Percentiles rank a stretch among this genome's conserved stretches.
Conservation (phyloP, 495 filamentous ascomycete genomes). For the Podospora tetraspora region DNA sequence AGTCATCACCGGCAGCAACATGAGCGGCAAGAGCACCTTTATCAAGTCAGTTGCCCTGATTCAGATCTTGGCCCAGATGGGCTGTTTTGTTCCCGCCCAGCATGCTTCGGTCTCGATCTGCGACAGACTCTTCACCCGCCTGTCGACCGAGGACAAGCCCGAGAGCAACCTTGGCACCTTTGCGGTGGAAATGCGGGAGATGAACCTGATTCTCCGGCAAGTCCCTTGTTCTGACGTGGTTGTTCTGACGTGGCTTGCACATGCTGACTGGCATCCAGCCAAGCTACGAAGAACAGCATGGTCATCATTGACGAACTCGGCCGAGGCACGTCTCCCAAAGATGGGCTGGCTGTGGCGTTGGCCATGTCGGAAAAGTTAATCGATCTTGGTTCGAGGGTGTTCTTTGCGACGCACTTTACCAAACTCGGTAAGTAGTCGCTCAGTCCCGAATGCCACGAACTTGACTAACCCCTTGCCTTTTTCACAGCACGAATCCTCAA, state of each 20-base stretch:
- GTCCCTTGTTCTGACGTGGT: background rate
- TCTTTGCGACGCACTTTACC: constrained; percentile 91
- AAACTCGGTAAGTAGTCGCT: constrained; percentile 52
- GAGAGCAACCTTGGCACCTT: constrained; percentile 92
- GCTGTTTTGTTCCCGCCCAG: constrained; percentile 81
- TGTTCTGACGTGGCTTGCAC: background rate
- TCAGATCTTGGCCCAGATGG: constrained; percentile 88
- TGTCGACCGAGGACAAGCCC: constrained; percentile 82
- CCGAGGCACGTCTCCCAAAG: constrained; percentile 81
- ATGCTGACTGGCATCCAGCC: constrained; percentile 32
- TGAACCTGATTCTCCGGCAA: constrained; percentile 78
- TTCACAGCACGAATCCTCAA: constrained; percentile 59
- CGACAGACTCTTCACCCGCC: constrained; percentile 77
- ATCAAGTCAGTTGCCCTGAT: constrained; percentile 82
- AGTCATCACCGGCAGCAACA: constrained; percentile 94
- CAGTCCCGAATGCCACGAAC: background rate
- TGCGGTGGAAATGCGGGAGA: constrained; percentile 91
- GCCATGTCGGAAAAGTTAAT: constrained; percentile 83
- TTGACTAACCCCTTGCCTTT: constrained; percentile 2
- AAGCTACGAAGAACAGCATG: constrained; percentile 68
- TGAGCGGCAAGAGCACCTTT: constrained; percentile 98
- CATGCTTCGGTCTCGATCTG: constrained; percentile 78
- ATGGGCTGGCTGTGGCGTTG: constrained; percentile 85
- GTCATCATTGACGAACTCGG: constrained; percentile 92
- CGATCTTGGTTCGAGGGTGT: constrained; percentile 67